phyloP scores from a whole-genome alignment of 1,139 yeast genomes.

The Lodderomyces theae region DNA sequence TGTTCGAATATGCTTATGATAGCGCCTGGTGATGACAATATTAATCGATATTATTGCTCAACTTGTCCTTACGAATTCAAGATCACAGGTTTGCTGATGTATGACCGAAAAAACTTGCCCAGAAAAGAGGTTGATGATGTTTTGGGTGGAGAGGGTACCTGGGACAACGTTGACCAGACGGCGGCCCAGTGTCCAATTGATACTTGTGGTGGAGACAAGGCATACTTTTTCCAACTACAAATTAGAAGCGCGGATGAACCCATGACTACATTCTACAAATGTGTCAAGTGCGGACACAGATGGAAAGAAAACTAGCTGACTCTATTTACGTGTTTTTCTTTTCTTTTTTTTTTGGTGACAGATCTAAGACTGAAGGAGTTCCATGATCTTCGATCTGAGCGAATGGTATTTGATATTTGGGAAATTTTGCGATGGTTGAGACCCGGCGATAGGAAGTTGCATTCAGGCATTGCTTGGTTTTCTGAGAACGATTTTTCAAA shows the following conservation, averaged over 20 bases:
- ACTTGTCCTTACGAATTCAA: slow-evolving; percentile 96
- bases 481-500: slow-evolving; percentile 7
- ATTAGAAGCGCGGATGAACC: slow-evolving; percentile 91
- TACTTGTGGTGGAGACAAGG: slow-evolving; percentile 82
- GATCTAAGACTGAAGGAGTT: slow-evolving; percentile 10
- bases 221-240: slow-evolving; percentile 94
- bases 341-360: too few species aligned
- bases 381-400: slow-evolving; percentile 12
- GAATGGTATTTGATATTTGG: slow-evolving; percentile 6
- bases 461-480: not conserved
- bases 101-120: slow-evolving; percentile 76
- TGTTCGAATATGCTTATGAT: slow-evolving; percentile 84
- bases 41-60: slow-evolving; percentile 70
- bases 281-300: slow-evolving; percentile 88
- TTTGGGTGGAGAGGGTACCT: slow-evolving; percentile 94
- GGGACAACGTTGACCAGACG: slow-evolving; percentile 97
- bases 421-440: slow-evolving; percentile 6
- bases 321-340: too few species aligned
- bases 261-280: slow-evolving; percentile 94
- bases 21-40: slow-evolving; percentile 38
- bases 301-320: slow-evolving; percentile 96
- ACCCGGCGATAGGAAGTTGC: slow-evolving; percentile 4
- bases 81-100: slow-evolving; percentile 77
- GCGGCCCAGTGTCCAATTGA: slow-evolving; percentile 87
- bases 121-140: slow-evolving; percentile 95